Evolutionary conservation across 169 alveolate genomes (phyloP).

Genomic region (Besnoitia besnoiti): DNA sequence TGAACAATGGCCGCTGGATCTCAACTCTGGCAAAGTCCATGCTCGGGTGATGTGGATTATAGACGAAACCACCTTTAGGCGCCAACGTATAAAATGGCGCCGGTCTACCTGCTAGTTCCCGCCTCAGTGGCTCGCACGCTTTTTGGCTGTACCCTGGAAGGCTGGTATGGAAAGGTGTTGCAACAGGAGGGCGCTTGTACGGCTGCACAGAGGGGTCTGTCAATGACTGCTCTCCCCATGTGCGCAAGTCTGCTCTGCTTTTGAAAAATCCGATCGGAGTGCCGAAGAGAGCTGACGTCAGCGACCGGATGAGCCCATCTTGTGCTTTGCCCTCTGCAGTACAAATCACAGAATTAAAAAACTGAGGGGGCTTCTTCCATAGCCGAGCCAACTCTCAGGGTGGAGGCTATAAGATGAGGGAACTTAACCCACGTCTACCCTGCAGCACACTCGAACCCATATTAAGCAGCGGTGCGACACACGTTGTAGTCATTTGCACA

Average conservation of each 20-base stretch:
- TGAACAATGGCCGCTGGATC: neutral
- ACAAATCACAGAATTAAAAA: neutral
- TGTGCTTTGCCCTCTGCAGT: neutral
- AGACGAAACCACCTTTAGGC: slow-evolving; percentile 12
- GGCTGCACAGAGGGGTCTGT: slow-evolving; percentile 66
- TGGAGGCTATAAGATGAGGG: too few relatives aligned
- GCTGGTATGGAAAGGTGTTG: neutral
- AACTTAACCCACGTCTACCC: too few relatives aligned
- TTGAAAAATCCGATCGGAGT: slow-evolving; percentile 47
- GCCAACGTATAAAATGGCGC: neutral
- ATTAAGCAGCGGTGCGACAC: too few relatives aligned
- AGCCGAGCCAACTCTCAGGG: too few relatives aligned
- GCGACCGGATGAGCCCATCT: neutral
- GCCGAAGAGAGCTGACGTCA: neutral
- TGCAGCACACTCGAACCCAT: too few relatives aligned
- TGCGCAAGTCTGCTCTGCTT: slow-evolving; percentile 57
- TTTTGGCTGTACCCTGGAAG: slow-evolving; percentile 7
- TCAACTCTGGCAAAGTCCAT: neutral
- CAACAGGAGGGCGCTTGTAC: neutral
- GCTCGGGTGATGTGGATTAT: neutral
- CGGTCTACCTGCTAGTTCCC: neutral
- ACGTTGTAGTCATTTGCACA: too few relatives aligned
- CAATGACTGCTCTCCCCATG: slow-evolving; percentile 49
- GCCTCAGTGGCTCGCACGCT: neutral
- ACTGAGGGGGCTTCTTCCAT: too few relatives aligned